Conservation (phyloP, 164 flowering plant species). For the Magnolia officinalis region DNA sequence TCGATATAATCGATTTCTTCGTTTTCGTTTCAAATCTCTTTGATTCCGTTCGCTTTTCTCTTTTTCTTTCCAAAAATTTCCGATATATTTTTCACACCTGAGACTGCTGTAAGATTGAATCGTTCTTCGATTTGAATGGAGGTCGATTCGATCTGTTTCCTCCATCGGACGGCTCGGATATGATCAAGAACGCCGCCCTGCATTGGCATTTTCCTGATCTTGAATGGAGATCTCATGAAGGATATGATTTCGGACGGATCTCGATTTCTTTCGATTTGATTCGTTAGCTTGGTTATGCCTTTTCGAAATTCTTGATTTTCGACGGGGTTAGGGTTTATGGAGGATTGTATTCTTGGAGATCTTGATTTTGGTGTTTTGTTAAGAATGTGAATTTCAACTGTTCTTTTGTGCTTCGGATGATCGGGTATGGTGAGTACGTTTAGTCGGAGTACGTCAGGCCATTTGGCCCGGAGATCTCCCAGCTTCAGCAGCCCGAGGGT, state of each 20-base stretch:
- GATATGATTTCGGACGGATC: neutral
- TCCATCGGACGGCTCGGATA: neutral
- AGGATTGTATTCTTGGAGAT: neutral
- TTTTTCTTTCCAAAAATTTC: neutral
- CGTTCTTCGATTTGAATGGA: neutral
- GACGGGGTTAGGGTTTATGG: neutral
- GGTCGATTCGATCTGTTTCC: neutral
- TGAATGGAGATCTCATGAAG: neutral
- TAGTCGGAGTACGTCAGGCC: constrained; percentile 37
- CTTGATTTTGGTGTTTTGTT: neutral
- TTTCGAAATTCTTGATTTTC: neutral
- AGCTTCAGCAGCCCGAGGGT: constrained; percentile 51
- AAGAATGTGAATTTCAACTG: neutral
- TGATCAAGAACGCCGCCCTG: neutral
- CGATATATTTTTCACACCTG: neutral
- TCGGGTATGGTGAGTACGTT: constrained; percentile 37
- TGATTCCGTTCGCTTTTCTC: neutral
- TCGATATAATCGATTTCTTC: neutral
- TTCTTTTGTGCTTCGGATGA: neutral
- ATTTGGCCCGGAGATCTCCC: constrained; percentile 19
- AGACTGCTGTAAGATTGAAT: neutral
- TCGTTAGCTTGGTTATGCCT: neutral
- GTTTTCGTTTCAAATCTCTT: neutral
- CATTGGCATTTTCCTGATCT: neutral
- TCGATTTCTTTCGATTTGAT: neutral